Percentiles rank a stretch among this genome's conserved stretches.
These are phyloP conservation scores for Mimosa pudica DNA, from an alignment of 306 rosid genomes.

Conservation along the genomic window DNA sequence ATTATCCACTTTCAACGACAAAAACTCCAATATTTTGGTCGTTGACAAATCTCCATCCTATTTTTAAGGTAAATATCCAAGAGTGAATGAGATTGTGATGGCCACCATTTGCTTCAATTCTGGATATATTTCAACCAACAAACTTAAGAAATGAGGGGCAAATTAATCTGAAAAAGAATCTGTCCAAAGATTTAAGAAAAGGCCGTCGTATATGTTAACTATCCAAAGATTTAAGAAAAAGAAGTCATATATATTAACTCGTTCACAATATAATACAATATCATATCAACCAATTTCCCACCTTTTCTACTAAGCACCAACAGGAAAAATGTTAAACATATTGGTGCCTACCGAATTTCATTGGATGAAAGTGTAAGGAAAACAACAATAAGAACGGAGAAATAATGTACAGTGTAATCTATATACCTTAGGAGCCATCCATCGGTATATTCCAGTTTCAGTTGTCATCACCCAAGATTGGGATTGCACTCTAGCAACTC, in stretches of 20 bases:
- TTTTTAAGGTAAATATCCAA: background rate
- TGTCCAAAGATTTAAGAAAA: background rate
- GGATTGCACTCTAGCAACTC: slow-evolving; percentile 96
- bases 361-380: slow-evolving; percentile 23
- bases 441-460: slow-evolving; percentile 99
- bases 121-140: slow-evolving; percentile 4
- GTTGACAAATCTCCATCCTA: too few species aligned
- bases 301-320: slow-evolving; percentile 20
- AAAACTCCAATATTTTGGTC: too few species aligned
- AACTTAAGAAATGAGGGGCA: background rate
- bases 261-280: background rate
- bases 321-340: slow-evolving; percentile 14
- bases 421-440: slow-evolving; percentile 99
- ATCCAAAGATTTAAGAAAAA: background rate
- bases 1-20: too few species aligned
- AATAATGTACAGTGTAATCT: slow-evolving; percentile 18
- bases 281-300: slow-evolving; percentile 11
- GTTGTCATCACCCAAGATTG: slow-evolving; percentile 99
- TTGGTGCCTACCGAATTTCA: slow-evolving; percentile 8
- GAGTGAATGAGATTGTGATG: slow-evolving; percentile 15
- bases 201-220: too few species aligned
- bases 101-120: slow-evolving; percentile 33
- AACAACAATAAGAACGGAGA: slow-evolving; percentile 9
- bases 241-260: slow-evolving; percentile 3
- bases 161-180: slow-evolving; percentile 1